phyloP scores from a whole-genome alignment of 352 stramenopile genomes.

The Blastocystis sp. region DNA sequence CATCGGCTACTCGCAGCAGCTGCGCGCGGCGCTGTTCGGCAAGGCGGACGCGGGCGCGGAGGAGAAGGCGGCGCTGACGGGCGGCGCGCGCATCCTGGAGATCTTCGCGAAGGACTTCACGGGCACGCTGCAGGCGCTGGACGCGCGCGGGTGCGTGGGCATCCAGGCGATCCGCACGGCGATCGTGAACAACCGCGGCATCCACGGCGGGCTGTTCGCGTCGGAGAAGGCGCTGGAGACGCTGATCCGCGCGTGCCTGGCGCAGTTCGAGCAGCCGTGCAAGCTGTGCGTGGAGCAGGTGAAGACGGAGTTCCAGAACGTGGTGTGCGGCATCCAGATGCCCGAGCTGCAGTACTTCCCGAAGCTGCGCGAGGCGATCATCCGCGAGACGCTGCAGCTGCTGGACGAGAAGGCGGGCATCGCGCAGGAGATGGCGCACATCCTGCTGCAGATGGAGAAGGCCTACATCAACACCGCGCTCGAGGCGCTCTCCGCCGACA shows the following conservation, averaged over 20 bases:
- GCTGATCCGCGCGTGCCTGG: background rate
- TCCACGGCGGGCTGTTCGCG: slow-evolving; percentile 4
- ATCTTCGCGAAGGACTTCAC: slow-evolving; percentile 81
- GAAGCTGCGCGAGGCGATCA: slow-evolving; percentile 21
- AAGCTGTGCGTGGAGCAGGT: slow-evolving; percentile 7
- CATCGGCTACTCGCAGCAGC: background rate
- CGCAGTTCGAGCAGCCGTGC: background rate
- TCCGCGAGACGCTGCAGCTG: slow-evolving; percentile 42
- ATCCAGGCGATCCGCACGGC: background rate
- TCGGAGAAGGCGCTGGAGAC: background rate
- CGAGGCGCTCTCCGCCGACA: slow-evolving; percentile 74
- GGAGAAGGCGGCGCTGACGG: slow-evolving; percentile 84
- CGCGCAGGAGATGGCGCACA: slow-evolving; percentile 88
- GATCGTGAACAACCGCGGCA: background rate
- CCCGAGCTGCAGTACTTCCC: no score
- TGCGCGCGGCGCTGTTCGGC: background rate
- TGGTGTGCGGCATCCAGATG: background rate
- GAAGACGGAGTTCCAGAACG: background rate
- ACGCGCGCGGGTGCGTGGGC: background rate
- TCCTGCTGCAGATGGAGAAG: slow-evolving; percentile 96
- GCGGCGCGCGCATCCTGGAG: slow-evolving; percentile 92
- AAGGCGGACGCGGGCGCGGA: slow-evolving; percentile 73
- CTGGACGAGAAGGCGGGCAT: slow-evolving; percentile 74
- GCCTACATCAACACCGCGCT: slow-evolving; percentile 99
- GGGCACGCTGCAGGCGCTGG: background rate